Conservation (phyloP, 441 rosid genomes). For the Gossypium gossypioides region DNA sequence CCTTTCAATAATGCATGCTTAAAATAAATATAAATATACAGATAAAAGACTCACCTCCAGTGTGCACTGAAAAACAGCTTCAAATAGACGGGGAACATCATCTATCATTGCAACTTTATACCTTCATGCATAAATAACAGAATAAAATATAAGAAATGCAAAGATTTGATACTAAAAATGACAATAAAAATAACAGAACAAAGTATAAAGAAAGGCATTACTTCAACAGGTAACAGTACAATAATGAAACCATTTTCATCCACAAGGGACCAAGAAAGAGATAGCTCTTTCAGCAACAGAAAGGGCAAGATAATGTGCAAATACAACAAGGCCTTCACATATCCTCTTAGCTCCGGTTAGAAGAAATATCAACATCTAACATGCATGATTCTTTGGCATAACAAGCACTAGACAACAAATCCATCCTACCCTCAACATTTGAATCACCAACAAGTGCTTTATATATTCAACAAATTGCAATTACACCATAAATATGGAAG, state of each 20-base stretch:
- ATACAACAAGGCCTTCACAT: background rate
- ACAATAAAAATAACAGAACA: background rate
- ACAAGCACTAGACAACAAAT: conserved; percentile 1
- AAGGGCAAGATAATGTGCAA: background rate
- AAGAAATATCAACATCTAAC: background rate
- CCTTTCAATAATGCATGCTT: background rate
- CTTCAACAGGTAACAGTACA: background rate
- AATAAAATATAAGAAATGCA: background rate
- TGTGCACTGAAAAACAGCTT: conserved; percentile 98
- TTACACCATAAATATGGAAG: background rate
- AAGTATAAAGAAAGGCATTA: background rate
- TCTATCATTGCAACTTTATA: conserved; percentile 92
- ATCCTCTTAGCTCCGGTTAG: background rate
- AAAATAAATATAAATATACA: background rate
- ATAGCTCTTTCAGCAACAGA: background rate
- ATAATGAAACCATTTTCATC: background rate
- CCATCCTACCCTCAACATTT: background rate
- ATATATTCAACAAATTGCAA: background rate
- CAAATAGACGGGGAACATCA: conserved; percentile 94
- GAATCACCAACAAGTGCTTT: background rate
- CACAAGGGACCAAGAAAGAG: background rate
- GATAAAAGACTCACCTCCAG: conserved; percentile 59
- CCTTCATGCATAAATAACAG: conserved; percentile 30
- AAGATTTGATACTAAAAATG: background rate
- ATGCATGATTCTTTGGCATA: background rate